Evolutionary conservation across 2,329 filamentous ascomycete genomes (phyloP).

Genomic region (Cercospora zeae-maydis): DNA sequence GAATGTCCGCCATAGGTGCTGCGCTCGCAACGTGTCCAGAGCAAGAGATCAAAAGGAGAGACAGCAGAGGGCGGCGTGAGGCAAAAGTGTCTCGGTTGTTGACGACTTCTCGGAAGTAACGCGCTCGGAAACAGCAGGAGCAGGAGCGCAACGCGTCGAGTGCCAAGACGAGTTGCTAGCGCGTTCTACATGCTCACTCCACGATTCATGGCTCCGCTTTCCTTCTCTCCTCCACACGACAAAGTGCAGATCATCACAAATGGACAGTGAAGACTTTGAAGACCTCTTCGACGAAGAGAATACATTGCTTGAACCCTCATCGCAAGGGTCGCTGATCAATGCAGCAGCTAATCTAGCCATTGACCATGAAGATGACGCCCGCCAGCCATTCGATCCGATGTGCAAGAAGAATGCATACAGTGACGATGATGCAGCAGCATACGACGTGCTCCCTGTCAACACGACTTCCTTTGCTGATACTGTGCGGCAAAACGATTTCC

Average conservation of each 20-base stretch:
- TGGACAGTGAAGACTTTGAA: constrained; percentile 30
- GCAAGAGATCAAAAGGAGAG: background rate
- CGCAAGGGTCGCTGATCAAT: constrained; percentile 26
- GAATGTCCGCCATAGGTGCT: constrained; percentile 32
- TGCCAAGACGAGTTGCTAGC: constrained; percentile 8
- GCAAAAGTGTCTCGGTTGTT: constrained; percentile 1
- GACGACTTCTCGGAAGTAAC: constrained; percentile 2
- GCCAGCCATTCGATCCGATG: background rate
- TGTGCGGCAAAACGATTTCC: constrained; percentile 7
- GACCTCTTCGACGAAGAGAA: constrained; percentile 27
- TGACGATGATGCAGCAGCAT: background rate
- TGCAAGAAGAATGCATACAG: background rate
- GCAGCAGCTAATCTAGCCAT: constrained; percentile 21
- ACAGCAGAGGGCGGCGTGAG: background rate
- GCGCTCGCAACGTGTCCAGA: background rate
- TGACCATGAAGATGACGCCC: background rate
- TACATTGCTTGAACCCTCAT: constrained; percentile 21
- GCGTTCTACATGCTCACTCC: constrained; percentile 2
- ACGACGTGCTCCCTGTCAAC: background rate
- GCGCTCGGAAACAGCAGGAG: constrained; percentile 1
- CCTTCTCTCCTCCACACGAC: background rate
- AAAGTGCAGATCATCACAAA: constrained; percentile 10
- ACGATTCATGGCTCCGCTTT: background rate
- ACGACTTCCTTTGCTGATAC: constrained; percentile 4
- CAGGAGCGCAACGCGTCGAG: constrained; percentile 8